Conservation (phyloP, 2,329 filamentous ascomycete species). For the Pseudogymnoascus sp. region DNA sequence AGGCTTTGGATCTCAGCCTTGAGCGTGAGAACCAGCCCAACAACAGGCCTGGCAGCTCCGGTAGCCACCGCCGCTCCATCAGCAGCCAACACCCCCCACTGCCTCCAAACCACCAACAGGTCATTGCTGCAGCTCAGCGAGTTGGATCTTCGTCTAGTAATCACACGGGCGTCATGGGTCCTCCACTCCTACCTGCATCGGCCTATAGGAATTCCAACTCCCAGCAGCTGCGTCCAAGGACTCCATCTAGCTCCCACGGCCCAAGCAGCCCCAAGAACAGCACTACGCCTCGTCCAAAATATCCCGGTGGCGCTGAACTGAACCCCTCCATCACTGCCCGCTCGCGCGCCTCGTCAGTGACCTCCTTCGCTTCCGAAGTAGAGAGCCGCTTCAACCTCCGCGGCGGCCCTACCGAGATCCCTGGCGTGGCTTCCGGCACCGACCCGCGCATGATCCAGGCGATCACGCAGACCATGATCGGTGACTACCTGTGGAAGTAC, state of each 20-base stretch:
- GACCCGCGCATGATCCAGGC: constrained; percentile 98
- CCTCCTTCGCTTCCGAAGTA: constrained; percentile 90
- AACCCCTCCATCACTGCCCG: neutral
- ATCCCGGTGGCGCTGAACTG: constrained; percentile 35
- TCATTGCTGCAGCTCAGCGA: constrained; percentile 65
- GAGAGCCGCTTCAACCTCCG: constrained; percentile 83
- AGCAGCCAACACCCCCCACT: constrained; percentile 57
- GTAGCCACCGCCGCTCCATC: constrained; percentile 51
- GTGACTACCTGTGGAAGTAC: constrained; percentile 98
- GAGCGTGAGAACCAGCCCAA: constrained; percentile 31
- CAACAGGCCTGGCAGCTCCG: constrained; percentile 62
- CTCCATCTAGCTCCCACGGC: constrained; percentile 42
- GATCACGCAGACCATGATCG: constrained; percentile 99
- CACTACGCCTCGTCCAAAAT: constrained; percentile 53
- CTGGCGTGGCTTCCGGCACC: constrained; percentile 61
- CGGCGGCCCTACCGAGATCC: constrained; percentile 43
- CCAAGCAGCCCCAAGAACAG: constrained; percentile 47
- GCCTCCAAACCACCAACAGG: constrained; percentile 73
- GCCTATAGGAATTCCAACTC: constrained; percentile 33
- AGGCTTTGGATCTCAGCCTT: constrained; percentile 28
- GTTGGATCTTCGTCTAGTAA: constrained; percentile 37
- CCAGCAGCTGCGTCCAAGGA: neutral
- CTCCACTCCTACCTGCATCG: constrained; percentile 75
- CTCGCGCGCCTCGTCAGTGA: constrained; percentile 75
- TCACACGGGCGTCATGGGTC: constrained; percentile 58